These are phyloP conservation scores for Lepiota brunneoincarnata DNA, from an alignment of 768 basidiomycete genomes.

Conservation along the genomic window DNA sequence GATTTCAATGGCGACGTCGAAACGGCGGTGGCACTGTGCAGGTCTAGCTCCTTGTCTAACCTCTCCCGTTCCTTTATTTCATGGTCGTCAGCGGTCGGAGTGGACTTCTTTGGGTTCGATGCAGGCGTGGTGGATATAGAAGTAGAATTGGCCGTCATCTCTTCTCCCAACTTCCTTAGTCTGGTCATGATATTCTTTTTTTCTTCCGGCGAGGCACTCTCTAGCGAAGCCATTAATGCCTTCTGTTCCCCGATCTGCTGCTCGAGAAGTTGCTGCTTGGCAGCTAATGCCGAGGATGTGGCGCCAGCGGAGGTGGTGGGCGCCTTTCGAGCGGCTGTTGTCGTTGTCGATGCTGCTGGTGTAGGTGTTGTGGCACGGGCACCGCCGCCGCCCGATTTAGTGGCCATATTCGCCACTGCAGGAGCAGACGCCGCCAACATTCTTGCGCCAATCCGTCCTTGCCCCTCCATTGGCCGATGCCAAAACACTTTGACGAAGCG, in stretches of 20 bases:
- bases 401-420: slow-evolving; percentile 60
- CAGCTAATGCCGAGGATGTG: slow-evolving; percentile 52
- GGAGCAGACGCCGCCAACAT: slow-evolving; percentile 82
- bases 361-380: slow-evolving; percentile 21
- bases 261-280: slow-evolving; percentile 73
- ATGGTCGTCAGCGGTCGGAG: slow-evolving; percentile 31
- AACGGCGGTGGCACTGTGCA: slow-evolving; percentile 38
- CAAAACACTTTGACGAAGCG: slow-evolving; percentile 96
- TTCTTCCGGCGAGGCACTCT: slow-evolving; percentile 61
- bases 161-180: slow-evolving; percentile 73
- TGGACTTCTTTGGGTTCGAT: slow-evolving; percentile 22
- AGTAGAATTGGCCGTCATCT: slow-evolving; percentile 54
- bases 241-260: slow-evolving; percentile 90
- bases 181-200: slow-evolving; percentile 79
- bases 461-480: slow-evolving; percentile 92
- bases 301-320: slow-evolving; percentile 15
- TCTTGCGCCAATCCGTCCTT: slow-evolving; percentile 74
- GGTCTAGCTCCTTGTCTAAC: slow-evolving; percentile 83
- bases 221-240: slow-evolving; percentile 69
- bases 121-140: slow-evolving; percentile 25
- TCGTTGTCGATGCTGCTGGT: slow-evolving; percentile 15
- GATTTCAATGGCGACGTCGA: not conserved
- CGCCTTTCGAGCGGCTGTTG: slow-evolving; percentile 16
- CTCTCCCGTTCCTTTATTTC: slow-evolving; percentile 60
- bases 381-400: slow-evolving; percentile 25